A percentile compares a stretch with the other conserved stretches of the same genome.
Conservation (phyloP, 306 rosid genomes). For the Hippophae rhamnoides region DNA sequence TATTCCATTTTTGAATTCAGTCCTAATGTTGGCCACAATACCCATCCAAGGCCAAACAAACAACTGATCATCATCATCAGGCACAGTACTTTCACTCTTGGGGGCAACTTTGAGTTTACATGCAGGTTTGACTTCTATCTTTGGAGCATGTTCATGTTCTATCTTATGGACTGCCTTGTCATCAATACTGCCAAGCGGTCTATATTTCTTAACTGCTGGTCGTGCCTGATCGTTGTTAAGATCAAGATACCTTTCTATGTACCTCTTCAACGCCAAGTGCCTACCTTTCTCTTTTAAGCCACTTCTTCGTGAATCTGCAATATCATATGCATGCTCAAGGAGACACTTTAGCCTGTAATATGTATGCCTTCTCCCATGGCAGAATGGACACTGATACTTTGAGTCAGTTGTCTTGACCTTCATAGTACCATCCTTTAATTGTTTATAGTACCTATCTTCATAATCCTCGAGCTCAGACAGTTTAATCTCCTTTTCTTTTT, state of each 20-base stretch:
- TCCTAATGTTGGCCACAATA: constrained; percentile 52
- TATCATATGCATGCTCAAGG: constrained; percentile 37
- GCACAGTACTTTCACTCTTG: constrained; percentile 16
- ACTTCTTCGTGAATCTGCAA: constrained; percentile 16
- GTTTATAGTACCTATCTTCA: constrained; percentile 17
- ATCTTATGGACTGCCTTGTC: background rate
- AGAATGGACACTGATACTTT: constrained; percentile 57
- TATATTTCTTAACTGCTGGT: constrained; percentile 9
- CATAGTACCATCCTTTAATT: constrained; percentile 17
- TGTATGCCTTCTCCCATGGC: constrained; percentile 22
- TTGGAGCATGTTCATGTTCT: background rate
- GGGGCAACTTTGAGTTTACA: background rate
- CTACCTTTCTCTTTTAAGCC: constrained; percentile 33
- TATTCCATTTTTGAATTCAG: constrained; percentile 34
- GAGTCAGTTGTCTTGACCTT: constrained; percentile 31
- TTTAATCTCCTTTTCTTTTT: constrained; percentile 11
- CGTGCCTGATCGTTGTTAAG: constrained; percentile 9
- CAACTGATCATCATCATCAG: constrained; percentile 22
- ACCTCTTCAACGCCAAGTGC: constrained; percentile 46
- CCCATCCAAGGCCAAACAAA: constrained; percentile 54
- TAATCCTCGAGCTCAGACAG: constrained; percentile 33
- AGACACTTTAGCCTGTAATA: constrained; percentile 36
- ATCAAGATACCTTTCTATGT: constrained; percentile 33
- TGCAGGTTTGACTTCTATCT: background rate
- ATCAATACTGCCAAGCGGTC: background rate